Evolutionary conservation across 169 alveolate species (phyloP), one percentile per base, ranked within the genome.

Genomic region (Plasmodium coatneyi): DNA sequence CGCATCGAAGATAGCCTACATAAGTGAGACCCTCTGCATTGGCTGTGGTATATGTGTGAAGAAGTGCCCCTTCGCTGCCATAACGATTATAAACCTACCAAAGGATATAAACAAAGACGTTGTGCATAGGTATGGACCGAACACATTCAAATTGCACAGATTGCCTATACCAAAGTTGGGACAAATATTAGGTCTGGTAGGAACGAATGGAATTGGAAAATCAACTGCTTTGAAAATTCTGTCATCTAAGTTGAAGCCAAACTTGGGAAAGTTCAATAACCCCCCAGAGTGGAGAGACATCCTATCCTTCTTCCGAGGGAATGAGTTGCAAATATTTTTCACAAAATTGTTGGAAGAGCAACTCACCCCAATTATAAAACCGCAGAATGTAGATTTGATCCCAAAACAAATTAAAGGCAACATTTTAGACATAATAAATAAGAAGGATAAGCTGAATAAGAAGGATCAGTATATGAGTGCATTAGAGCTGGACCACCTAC

Each of bases 31-130:
- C 7, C 96, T 99, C 9, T 99, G 99, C 96, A 99, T 99, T 82
- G 99, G 99, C 14, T 99, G 99, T 87, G 99, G 99, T 90, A 97
- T 99, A 78, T 99, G 99, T 94, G 99, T 99, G 60, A 99, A 99
- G 97, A 99, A 98, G 95, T 99, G 99, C 95, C 99, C 99, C 5
- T 99, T 98, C 92, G 98, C 98, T 52, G 99, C 99, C 10, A 99
- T 99, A 78, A 97, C 97, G 41, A 99, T 99, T 92, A 99, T 99
- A 82, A 99, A 99, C 92, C 90, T 99, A 80, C 99, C 99, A n/a
- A 98, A 98, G 95, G 99, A 99, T 92, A 95, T 99, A 84, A 97
- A 98, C 80, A 97, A 92, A 95, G 97, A 96, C 78, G 96, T 97
- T 46, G 96, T 96, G 14, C 99, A 99, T 92, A 97, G 99, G 71